phyloP scores from a whole-genome alignment of 352 stramenopile species.

The Thraustochytrium sp. region DNA sequence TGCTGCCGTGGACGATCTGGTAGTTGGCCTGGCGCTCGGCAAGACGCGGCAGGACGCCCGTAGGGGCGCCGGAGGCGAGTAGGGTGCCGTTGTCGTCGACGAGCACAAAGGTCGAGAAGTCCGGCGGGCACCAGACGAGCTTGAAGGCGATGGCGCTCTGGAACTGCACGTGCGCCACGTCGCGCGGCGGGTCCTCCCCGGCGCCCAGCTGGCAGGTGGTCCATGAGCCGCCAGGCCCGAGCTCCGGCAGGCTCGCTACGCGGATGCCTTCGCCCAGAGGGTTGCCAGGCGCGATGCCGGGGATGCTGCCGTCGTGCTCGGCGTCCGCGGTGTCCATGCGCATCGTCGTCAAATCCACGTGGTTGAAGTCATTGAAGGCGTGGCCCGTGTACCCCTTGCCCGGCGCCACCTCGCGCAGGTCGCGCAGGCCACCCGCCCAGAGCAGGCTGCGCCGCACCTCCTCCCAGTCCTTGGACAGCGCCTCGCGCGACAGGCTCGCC shows the following conservation, averaged over 20 bases:
- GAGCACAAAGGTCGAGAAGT: constrained; percentile 58
- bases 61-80: constrained; percentile 56
- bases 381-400: constrained; percentile 62
- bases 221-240: constrained; percentile 61
- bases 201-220: constrained; percentile 64
- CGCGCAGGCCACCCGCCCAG: constrained; percentile 61
- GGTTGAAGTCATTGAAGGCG: constrained; percentile 7
- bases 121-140: constrained; percentile 58
- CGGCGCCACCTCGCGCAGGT: constrained; percentile 55
- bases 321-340: constrained; percentile 57
- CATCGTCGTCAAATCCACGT: constrained; percentile 56
- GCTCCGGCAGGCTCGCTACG: constrained; percentile 58
- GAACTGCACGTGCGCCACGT: constrained; percentile 70
- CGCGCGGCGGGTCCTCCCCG: constrained; percentile 58
- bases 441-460: constrained; percentile 58
- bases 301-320: constrained; percentile 58
- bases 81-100: constrained; percentile 66
- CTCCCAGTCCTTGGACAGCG: constrained; percentile 55
- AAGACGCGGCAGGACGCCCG: constrained; percentile 52
- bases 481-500: constrained; percentile 45
- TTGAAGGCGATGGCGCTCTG: constrained; percentile 64
- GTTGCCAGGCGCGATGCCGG: constrained; percentile 61
- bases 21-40: constrained; percentile 48
- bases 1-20: neutral
- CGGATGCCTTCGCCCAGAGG: constrained; percentile 59